A percentile compares a stretch with the other conserved stretches of the same genome.
Evolutionary conservation across 192 early-diverging fungal genomes (phyloP).

Genomic region (Backusella morwellensis): DNA sequence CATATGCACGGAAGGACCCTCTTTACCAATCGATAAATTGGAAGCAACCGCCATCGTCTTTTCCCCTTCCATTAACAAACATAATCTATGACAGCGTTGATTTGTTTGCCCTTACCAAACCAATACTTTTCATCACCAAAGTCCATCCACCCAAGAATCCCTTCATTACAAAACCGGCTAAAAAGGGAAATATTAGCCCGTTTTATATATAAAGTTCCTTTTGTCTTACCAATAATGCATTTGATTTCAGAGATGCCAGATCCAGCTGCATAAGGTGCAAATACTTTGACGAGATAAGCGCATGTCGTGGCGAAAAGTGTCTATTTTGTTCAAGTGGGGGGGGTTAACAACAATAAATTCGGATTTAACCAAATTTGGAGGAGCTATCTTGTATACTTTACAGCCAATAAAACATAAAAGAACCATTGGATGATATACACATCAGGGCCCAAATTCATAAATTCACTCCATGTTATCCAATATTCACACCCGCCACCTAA

Average conservation of each 20-base stretch:
- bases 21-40: constrained; percentile 90
- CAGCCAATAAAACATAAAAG: constrained; percentile 70
- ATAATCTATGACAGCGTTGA: too few relatives aligned
- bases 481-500: constrained; percentile 54
- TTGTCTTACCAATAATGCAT: constrained; percentile 60
- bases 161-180: constrained; percentile 89
- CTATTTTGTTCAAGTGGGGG: constrained; percentile 18
- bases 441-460: constrained; percentile 46
- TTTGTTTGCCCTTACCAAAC: constrained; percentile 54
- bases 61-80: background rate
- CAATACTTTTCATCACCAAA: constrained; percentile 87
- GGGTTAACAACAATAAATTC: background rate
- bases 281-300: constrained; percentile 69
- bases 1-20: constrained; percentile 96
- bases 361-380: background rate
- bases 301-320: constrained; percentile 70
- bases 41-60: constrained; percentile 82
- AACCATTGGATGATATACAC: constrained; percentile 71
- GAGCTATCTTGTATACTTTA: constrained; percentile 23
- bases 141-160: constrained; percentile 93
- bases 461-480: constrained; percentile 75
- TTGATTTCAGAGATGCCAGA: constrained; percentile 95
- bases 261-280: constrained; percentile 91
- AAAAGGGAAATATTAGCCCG: background rate
- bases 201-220: background rate